Conservation (phyloP, 2,329 filamentous ascomycete species). For the Claviceps sp. region DNA sequence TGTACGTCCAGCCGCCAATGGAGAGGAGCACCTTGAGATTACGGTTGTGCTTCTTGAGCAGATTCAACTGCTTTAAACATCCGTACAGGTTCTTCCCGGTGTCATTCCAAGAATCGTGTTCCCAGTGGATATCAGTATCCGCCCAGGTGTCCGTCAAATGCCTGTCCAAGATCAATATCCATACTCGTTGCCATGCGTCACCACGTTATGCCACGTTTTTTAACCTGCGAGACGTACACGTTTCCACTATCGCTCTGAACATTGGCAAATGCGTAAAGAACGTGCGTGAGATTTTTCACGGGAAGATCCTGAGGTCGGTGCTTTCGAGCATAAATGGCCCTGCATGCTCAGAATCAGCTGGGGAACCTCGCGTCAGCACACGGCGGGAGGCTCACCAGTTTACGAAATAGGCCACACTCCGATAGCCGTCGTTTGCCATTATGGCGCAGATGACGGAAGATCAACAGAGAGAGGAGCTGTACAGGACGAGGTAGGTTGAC, state of each 20-base stretch:
- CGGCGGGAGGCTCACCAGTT: constrained; percentile 40
- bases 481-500: not conserved
- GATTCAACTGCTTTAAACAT: constrained; percentile 75
- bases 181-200: not conserved
- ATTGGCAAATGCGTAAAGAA: constrained; percentile 87
- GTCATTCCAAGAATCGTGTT: constrained; percentile 58
- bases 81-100: constrained; percentile 72
- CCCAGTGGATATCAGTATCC: constrained; percentile 61
- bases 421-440: constrained; percentile 32
- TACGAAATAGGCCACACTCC: constrained; percentile 59
- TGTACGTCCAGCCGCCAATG: constrained; percentile 90
- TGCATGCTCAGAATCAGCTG: constrained; percentile 8
- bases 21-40: constrained; percentile 76
- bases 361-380: not conserved
- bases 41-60: constrained; percentile 69
- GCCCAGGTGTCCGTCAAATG: constrained; percentile 49
- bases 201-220: not conserved
- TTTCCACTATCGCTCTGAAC: constrained; percentile 67
- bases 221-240: constrained; percentile 37
- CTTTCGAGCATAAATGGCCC: constrained; percentile 77
- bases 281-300: constrained; percentile 67
- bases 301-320: constrained; percentile 78
- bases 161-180: constrained; percentile 12
- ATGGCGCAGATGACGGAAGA: not conserved
- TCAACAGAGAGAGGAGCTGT: not conserved